Base-by-base conservation (phyloP, 805 yeast species). In the Myxozyma neglecta region DNA sequence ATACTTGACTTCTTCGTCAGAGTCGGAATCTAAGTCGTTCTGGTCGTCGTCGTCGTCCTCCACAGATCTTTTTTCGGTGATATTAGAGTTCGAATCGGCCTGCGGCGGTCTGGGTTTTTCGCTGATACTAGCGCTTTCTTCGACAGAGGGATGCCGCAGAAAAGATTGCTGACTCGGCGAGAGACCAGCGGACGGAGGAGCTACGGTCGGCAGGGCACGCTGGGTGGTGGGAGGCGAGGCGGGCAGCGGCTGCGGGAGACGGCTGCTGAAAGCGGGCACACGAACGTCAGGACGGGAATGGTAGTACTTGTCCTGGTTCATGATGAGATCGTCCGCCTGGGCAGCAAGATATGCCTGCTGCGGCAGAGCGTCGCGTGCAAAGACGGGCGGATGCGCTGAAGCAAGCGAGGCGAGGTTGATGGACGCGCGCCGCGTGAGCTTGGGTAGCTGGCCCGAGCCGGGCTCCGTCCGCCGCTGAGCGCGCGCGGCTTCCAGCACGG, bases 321-420 rank as follows among this genome's bases (percentile, higher is more conserved):
- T 44, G 43, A 60, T 60, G 46, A 60, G 24, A 24, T 60, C 64
- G 57, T 60, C 64, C 20, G 64, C 64, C 46, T 35, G 16, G 16
- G 37, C 45, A n/a, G 55, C 64, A 16, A 29, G 51, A 51, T 60
- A 60, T 44, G 18, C 10, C 24, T 24, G 47, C 14, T 5, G 11
- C 8, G 36, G 14, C 39, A 37, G 20, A 34, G 32, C 29, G 34
- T 36, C 29, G 37, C 46, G 45, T 36, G 35, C 18, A 46, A 45
- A 49, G 34, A 44, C 56, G 10, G 62, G 62, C 16, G 50, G 64
- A 9, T 44, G 57, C 4, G 52, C 54, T 20, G 58, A 56, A 32
- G 60, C 20, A 14, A 60, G 57, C 34, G 57, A 43, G 34, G 60
- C 57, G 40, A 55, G 40, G 42, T 45, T 56, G 53, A 60, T 50